Evolutionary conservation across 2,329 filamentous ascomycete genomes (phyloP), one percentile per base, ranked within the genome.

Genomic region (Hypoxylon rubiginosum): DNA sequence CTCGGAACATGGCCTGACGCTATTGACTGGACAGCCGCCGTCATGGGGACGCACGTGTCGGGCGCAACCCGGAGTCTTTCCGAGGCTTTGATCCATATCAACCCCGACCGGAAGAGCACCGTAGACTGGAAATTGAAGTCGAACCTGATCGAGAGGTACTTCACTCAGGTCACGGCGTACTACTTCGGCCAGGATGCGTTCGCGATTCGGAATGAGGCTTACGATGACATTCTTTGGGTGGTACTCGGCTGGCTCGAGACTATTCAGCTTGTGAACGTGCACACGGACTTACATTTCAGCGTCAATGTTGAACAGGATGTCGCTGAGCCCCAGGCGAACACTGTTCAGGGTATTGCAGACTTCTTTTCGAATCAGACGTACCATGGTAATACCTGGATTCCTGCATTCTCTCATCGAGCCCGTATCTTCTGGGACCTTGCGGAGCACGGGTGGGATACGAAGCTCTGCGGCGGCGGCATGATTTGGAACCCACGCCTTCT

Each of bases 141-240:
- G 73, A 96, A 97, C 71, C 83, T 94, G n/a, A 87, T 97, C 69
- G 91, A 94, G 70, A 87, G 86, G 30, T 94, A 94, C 77, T 97
- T 97, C 77, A 86, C 89, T 0, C 92, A 97, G 63, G 82, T 90
- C 0, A 82, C 90, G 4, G 87, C 89, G 8, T 97, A 91, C 71
- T 97, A 97, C 76, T 97, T 95, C 76, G 93, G 92, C 19, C 93
- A 98, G 77, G 89, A 97, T 77, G 86, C 90, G 4, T 89, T 94
- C 68, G 84, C 86, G 28, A 85, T 97, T 53, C 86, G 92, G 48
- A 88, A 89, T 61, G 78, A 89, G 82, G 95, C 95, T 0, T 97
- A 91, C 76, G 95, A 97, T 75, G 95, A 98, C 77, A 97, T 97
- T 82, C 86, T 97, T 2, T 98, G 95, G 95, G 93, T 97, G 0